Evolutionary conservation across 257 asterid species (phyloP).

Genomic region (Petunia axillaris): DNA sequence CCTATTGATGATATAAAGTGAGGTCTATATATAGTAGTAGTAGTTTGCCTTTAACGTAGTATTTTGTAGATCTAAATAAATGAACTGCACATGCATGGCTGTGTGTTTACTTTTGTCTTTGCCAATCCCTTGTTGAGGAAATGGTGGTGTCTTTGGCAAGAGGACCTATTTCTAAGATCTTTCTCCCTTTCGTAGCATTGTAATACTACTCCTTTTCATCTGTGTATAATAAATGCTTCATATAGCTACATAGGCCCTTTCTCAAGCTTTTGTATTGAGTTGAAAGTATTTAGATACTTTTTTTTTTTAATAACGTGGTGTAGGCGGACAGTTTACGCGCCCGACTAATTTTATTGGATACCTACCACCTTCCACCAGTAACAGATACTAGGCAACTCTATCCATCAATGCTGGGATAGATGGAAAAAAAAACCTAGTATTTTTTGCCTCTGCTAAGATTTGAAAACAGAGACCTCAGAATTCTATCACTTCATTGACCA

Average conservation of each 20-base stretch:
- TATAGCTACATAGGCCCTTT: background rate
- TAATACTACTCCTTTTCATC: background rate
- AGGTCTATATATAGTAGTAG: background rate
- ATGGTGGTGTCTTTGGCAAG: background rate
- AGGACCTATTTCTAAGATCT: background rate
- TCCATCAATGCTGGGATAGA: too few species aligned
- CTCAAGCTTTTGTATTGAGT: background rate
- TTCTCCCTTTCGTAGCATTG: background rate
- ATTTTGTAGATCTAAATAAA: background rate
- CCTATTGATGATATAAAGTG: background rate
- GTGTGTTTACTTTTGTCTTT: slow-evolving; percentile 4
- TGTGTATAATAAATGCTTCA: background rate
- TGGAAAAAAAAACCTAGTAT: too few species aligned
- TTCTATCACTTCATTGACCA: too few species aligned
- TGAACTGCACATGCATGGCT: background rate
- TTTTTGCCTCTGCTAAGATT: too few species aligned
- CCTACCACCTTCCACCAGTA: too few species aligned
- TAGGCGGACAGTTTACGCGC: too few species aligned
- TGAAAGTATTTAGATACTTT: too few species aligned
- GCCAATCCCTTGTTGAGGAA: background rate
- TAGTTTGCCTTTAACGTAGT: background rate
- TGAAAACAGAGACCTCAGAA: too few species aligned
- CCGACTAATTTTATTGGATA: too few species aligned
- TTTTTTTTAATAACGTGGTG: too few species aligned
- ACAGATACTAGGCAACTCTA: too few species aligned